These are phyloP conservation scores for Annulohypoxylon bovei DNA, from an alignment of 495 filamentous ascomycete genomes.

Conservation along the genomic window DNA sequence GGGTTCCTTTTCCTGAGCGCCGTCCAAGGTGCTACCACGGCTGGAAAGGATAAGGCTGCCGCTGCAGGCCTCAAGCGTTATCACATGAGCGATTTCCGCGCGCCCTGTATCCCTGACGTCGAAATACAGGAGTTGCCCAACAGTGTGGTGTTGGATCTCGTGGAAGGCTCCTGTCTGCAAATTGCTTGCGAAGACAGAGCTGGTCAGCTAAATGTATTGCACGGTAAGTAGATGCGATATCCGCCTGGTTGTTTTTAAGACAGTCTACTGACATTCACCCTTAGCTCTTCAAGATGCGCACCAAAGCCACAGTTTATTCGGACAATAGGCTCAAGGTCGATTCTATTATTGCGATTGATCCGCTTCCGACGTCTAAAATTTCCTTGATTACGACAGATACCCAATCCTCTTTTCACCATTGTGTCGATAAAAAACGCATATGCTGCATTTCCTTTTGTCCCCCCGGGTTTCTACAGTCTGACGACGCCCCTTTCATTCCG, in stretches of 20 bases:
- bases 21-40: conserved; percentile 52
- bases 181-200: conserved; percentile 83
- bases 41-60: conserved; percentile 47
- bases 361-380: conserved; percentile 19
- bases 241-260: not conserved
- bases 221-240: conserved; percentile 62
- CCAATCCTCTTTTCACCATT: conserved; percentile 34
- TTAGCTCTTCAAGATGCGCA: conserved; percentile 61
- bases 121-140: conserved; percentile 90
- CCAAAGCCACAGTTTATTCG: conserved; percentile 52
- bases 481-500: conserved; percentile 28
- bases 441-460: conserved; percentile 47
- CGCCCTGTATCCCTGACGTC: conserved; percentile 82
- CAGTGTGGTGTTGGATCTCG: conserved; percentile 84
- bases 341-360: conserved; percentile 2
- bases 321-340: conserved; percentile 43
- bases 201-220: conserved; percentile 73
- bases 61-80: conserved; percentile 70
- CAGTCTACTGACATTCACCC: conserved; percentile 25
- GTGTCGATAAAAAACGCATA: conserved; percentile 29
- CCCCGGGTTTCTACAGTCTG: conserved; percentile 33
- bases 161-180: conserved; percentile 84
- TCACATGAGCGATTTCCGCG: conserved; percentile 81
- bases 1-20: conserved; percentile 80
- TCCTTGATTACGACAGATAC: conserved; percentile 48